phyloP scores from a whole-genome alignment of 768 basidiomycete genomes.

The Kwoniella shandongensis region DNA sequence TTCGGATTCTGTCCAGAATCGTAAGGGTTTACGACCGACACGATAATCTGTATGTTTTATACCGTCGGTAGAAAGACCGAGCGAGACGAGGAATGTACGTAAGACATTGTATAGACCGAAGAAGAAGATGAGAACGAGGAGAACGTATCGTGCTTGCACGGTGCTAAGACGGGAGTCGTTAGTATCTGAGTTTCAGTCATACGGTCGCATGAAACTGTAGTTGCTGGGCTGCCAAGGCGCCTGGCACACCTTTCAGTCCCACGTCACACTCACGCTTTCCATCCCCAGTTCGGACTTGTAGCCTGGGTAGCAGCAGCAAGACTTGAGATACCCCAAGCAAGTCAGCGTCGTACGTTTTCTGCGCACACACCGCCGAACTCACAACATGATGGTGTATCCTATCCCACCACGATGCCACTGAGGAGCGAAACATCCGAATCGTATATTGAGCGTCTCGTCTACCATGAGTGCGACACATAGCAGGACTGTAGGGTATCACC shows the following conservation, averaged over 20 bases:
- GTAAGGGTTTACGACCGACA: slow-evolving; percentile 26
- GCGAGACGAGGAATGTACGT: slow-evolving; percentile 14
- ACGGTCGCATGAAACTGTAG: no score
- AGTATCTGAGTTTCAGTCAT: no score
- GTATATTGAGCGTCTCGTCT: slow-evolving; percentile 39
- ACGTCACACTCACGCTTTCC: slow-evolving; percentile 24
- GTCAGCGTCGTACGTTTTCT: background rate
- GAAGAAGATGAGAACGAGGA: slow-evolving; percentile 29
- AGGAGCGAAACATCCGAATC: slow-evolving; percentile 40
- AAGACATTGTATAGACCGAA: slow-evolving; percentile 39
- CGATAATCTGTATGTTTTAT: slow-evolving; percentile 17
- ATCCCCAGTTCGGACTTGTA: slow-evolving; percentile 30
- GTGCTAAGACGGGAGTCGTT: slow-evolving; percentile 20
- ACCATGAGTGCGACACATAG: slow-evolving; percentile 32
- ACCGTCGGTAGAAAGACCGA: slow-evolving; percentile 15
- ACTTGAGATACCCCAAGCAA: slow-evolving; percentile 7
- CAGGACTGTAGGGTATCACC: slow-evolving; percentile 21
- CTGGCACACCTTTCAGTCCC: no score
- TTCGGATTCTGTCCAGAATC: slow-evolving; percentile 32
- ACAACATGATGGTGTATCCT: slow-evolving; percentile 46
- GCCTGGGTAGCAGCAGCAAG: slow-evolving; percentile 24
- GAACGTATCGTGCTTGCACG: slow-evolving; percentile 26
- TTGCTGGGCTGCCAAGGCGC: no score
- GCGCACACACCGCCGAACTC: slow-evolving; percentile 16
- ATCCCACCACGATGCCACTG: slow-evolving; percentile 39